Evolutionary conservation across 108 stramenopile genomes (phyloP).

Genomic region (Parmales sp.): DNA sequence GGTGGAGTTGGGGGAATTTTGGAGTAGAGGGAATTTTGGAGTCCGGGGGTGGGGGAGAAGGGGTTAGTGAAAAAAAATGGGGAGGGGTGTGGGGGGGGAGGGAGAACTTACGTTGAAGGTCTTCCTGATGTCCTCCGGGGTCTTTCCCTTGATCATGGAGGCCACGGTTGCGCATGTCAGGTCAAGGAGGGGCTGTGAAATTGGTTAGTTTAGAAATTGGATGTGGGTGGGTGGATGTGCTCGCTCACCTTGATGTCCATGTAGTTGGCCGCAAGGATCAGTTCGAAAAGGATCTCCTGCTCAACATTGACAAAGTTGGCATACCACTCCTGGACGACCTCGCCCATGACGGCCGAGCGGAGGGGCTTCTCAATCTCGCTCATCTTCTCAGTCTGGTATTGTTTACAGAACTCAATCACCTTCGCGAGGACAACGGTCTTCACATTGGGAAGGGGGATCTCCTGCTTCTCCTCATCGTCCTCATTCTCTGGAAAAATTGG

Average conservation of each 20-base stretch:
- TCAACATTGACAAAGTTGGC: constrained; percentile 95
- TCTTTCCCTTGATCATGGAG: constrained; percentile 97
- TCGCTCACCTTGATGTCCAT: constrained; percentile 78
- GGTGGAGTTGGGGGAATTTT: no score
- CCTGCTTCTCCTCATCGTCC: constrained; percentile 72
- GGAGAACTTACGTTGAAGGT: no score
- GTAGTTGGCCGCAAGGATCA: constrained; percentile 96
- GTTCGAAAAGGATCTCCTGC: constrained; percentile 95
- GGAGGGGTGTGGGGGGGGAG: no score
- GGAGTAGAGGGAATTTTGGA: no score
- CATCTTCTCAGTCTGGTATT: constrained; percentile 88
- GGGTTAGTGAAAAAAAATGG: no score
- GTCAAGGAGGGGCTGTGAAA: constrained; percentile 86
- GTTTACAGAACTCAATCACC: constrained; percentile 96
- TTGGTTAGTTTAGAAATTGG: constrained; percentile 25
- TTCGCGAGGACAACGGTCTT: constrained; percentile 86
- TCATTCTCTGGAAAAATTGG: constrained; percentile 47
- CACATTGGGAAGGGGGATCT: constrained; percentile 98
- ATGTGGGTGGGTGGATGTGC: neutral
- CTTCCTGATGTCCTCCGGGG: constrained; percentile 92
- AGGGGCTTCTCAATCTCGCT: constrained; percentile 99
- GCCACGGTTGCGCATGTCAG: constrained; percentile 97
- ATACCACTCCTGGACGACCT: constrained; percentile 99
- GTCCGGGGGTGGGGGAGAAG: no score
- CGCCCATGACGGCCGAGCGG: constrained; percentile 86